Base-by-base conservation (phyloP, 2,329 filamentous ascomycete genomes). In the Sporothrix mexicana region DNA sequence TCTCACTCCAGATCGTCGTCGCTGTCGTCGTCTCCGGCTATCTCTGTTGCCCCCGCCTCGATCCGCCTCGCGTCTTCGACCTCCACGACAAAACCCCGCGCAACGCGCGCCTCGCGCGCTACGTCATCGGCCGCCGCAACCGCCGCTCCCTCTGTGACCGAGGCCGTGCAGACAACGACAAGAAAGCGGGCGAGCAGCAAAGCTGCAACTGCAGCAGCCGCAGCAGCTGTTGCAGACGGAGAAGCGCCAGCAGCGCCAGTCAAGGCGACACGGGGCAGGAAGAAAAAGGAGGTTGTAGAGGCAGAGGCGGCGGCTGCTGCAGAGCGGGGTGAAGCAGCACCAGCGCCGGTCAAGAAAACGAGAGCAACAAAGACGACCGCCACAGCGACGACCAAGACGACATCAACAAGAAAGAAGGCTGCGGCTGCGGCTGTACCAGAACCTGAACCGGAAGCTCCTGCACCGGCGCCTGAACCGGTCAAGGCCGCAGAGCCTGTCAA, bases 131-230 rank as follows among this genome's bases (percentile, higher is more conserved):
- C 61, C 7, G n/a, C 72, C 12, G 17, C 68, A 15, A 51, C 55
- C 9, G 47, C 64, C 1, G 12, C 64, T 51, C 45, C 45, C 15
- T 47, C 61, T n/a, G 47, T 68, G 20, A 25, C 59, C 2, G 57
- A 72, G 10, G 36, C 59, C 13, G 30, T 53, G 10, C 55, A 61
- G 47, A 64, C 73, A 17, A 51, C 70, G n/a, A 53, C 75, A 30
- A 75, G 74, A 57, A 76, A 76, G 53, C 72, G 69, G 41, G 69
- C 74, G n/a, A 75, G 71, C 72, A 77, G 71, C 12, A 76, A 75
- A 69, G 73, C 69, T 5, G 67, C 47, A 36, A 41, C 36, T 9
- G 57, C 53, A 51, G 57, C 72, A 0, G 72, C 36, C 3, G 53
- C 51, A 15, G 67, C 23, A 10, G 30, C 5, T 30, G 30, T 30